Conservation (phyloP, 2,329 filamentous ascomycete genomes). For the Penicillium sp. region DNA sequence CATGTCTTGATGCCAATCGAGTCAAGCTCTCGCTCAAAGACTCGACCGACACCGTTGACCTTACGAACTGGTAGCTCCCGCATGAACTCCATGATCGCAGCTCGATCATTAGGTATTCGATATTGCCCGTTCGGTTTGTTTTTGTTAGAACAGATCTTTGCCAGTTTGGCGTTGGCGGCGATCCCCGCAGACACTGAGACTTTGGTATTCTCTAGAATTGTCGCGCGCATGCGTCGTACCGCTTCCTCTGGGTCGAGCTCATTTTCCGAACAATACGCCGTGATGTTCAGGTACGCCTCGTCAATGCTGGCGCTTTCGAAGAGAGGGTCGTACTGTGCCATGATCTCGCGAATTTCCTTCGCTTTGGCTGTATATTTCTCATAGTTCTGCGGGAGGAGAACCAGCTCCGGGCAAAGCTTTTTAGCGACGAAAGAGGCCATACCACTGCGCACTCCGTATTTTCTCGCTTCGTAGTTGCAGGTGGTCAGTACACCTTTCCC, state of each 20-base stretch:
- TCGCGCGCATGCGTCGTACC: conserved; percentile 73
- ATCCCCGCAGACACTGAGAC: conserved; percentile 95
- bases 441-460: conserved; percentile 86
- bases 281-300: conserved; percentile 95
- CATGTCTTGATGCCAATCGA: conserved; percentile 87
- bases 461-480: conserved; percentile 85
- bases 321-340: conserved; percentile 83
- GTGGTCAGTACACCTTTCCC: conserved; percentile 71
- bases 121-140: conserved; percentile 98
- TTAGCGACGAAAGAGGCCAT: conserved; percentile 97
- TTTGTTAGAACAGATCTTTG: conserved; percentile 92
- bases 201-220: conserved; percentile 73
- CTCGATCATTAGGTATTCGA: conserved; percentile 68
- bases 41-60: conserved; percentile 91
- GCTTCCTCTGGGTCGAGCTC: conserved; percentile 69
- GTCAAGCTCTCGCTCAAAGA: conserved; percentile 86
- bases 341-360: conserved; percentile 76
- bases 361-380: conserved; percentile 91
- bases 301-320: conserved; percentile 96
- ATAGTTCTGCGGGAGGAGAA: conserved; percentile 82
- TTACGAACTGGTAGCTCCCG: conserved; percentile 79
- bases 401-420: conserved; percentile 85
- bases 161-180: conserved; percentile 86
- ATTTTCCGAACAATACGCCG: conserved; percentile 74
- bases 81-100: conserved; percentile 83